These are phyloP conservation scores for Rhypophila decipiens DNA, from an alignment of 495 filamentous ascomycete species.

Conservation along the genomic window DNA sequence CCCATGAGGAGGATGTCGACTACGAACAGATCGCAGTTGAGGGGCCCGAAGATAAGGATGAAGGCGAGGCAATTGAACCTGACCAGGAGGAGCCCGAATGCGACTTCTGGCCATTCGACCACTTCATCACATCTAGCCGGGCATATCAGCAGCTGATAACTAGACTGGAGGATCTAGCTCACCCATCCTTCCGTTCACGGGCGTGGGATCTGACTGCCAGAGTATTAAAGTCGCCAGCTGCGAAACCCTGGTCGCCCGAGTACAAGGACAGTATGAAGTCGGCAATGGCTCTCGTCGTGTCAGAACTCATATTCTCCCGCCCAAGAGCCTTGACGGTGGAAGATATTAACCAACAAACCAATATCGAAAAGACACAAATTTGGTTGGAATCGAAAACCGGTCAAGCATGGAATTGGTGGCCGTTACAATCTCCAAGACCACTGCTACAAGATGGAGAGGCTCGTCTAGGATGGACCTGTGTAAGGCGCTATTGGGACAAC, in stretches of 20 bases:
- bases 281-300: not conserved
- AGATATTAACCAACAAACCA: not conserved
- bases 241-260: too few relatives aligned
- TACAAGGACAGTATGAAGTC: not conserved
- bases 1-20: not conserved
- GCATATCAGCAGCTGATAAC: not conserved
- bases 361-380: not conserved
- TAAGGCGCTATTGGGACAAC: too few relatives aligned
- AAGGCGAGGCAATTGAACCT: not conserved
- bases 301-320: not conserved
- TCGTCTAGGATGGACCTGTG: not conserved
- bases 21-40: not conserved
- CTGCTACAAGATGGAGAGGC: not conserved
- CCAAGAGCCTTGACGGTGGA: not conserved
- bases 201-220: too few relatives aligned
- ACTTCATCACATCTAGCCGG: not conserved
- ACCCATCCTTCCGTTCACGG: not conserved
- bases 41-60: not conserved
- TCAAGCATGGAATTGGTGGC: conserved; percentile 1
- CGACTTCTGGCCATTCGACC: not conserved
- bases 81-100: not conserved
- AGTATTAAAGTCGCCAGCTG: too few relatives aligned
- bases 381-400: not conserved
- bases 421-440: not conserved
- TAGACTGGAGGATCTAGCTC: not conserved